Evolutionary conservation across 2,329 filamentous ascomycete species (phyloP).

Genomic region (Paecilomyces formosus): DNA sequence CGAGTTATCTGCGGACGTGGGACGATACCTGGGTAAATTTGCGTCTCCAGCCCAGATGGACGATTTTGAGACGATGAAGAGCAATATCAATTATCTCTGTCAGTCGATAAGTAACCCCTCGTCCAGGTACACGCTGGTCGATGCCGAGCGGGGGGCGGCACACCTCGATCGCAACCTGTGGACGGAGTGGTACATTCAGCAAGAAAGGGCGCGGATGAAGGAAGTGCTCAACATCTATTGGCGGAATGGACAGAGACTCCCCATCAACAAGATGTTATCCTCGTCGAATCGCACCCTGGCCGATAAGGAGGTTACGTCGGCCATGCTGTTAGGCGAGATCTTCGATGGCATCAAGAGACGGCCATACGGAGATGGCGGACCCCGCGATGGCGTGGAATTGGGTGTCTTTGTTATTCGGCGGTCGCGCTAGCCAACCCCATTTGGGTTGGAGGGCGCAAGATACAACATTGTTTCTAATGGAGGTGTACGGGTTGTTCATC

Average conservation of each 20-base stretch:
- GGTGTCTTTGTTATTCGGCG: conserved; percentile 45
- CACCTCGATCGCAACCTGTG: conserved; percentile 47
- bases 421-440: conserved; percentile 18
- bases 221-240: conserved; percentile 39
- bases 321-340: conserved; percentile 52
- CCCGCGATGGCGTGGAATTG: conserved; percentile 38
- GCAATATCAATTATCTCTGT: conserved; percentile 34
- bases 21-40: conserved; percentile 48
- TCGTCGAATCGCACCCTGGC: conserved; percentile 20
- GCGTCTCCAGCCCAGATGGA: conserved; percentile 47
- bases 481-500: background rate
- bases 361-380: conserved; percentile 39
- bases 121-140: conserved; percentile 39
- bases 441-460: background rate
- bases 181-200: conserved; percentile 59
- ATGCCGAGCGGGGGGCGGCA: conserved; percentile 46
- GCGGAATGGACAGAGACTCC: conserved; percentile 29
- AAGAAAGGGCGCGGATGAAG: conserved; percentile 54
- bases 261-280: conserved; percentile 19
- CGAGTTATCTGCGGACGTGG: conserved; percentile 50
- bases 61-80: conserved; percentile 45
- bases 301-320: conserved; percentile 42
- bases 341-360: conserved; percentile 50
- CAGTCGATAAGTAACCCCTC: conserved; percentile 27
- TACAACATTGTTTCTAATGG: background rate